phyloP scores from a whole-genome alignment of 805 yeast species.

The Candida koratica region DNA sequence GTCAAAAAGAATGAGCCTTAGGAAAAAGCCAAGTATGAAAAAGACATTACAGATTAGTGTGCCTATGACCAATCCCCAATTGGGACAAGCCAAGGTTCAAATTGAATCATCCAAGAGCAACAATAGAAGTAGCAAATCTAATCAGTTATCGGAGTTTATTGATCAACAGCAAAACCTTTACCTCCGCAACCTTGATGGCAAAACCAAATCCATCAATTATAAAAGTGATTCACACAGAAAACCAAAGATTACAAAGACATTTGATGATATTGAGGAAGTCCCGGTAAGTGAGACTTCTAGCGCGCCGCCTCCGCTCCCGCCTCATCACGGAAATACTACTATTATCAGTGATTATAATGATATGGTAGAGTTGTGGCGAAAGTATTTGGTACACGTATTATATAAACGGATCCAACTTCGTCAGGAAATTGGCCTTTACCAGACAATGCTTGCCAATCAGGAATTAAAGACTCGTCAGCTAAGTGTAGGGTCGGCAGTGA shows the following conservation, averaged over 20 bases:
- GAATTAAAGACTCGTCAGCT: slow-evolving; percentile 10
- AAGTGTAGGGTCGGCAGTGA: slow-evolving; percentile 8
- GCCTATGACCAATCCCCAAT: slow-evolving; percentile 30
- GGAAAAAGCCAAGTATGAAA: slow-evolving; percentile 18
- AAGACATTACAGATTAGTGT: slow-evolving; percentile 23
- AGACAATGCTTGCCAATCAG: slow-evolving; percentile 18
- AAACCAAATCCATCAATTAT: slow-evolving; percentile 11
- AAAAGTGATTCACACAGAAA: slow-evolving; percentile 4
- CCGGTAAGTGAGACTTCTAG: slow-evolving; percentile 14
- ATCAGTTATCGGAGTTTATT: slow-evolving; percentile 25
- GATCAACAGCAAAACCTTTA: slow-evolving; percentile 23
- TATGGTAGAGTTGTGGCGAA: slow-evolving; percentile 27
- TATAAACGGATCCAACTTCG: slow-evolving; percentile 36
- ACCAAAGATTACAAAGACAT: slow-evolving; percentile 5
- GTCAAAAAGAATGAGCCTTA: slow-evolving; percentile 21
- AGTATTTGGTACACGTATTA: slow-evolving; percentile 32
- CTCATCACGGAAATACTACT: slow-evolving; percentile 20
- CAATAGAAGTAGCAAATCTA: slow-evolving; percentile 11
- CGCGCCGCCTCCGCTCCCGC: slow-evolving; percentile 30
- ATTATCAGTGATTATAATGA: slow-evolving; percentile 12
- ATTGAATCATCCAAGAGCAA: too few relatives aligned
- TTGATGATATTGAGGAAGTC: slow-evolving; percentile 14
- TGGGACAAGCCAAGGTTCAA: slow-evolving; percentile 17
- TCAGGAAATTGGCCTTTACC: slow-evolving; percentile 38
- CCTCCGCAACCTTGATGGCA: slow-evolving; percentile 8